Percentiles rank a stretch among this genome's conserved stretches.
These are phyloP conservation scores for Puccinellia tenuiflora DNA, from an alignment of 176 grass and related monocot genomes.

Conservation along the genomic window DNA sequence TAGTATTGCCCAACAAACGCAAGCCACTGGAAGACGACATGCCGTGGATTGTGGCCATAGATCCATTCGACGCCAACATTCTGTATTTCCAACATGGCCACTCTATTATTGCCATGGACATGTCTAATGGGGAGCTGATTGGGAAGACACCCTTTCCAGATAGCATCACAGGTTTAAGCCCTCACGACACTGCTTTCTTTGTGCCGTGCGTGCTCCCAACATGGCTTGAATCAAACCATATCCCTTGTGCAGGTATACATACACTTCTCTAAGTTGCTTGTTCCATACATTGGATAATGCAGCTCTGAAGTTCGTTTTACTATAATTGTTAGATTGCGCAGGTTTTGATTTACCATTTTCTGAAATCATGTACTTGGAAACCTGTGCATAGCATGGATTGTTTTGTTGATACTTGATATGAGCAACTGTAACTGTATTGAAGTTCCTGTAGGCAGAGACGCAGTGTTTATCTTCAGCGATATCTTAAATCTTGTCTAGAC, in stretches of 20 bases:
- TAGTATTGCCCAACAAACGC: not conserved
- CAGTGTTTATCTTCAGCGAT: not conserved
- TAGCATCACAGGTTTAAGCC: not conserved
- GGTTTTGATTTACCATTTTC: not conserved
- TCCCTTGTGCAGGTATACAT: not conserved
- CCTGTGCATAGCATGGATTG: not conserved
- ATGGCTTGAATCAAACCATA: not conserved
- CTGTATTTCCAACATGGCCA: not conserved
- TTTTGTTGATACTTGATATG: not conserved
- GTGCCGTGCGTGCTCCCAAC: not conserved
- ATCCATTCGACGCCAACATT: not conserved
- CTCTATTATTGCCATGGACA: not conserved
- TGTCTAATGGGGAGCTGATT: not conserved
- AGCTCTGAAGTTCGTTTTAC: not conserved
- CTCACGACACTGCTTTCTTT: not conserved
- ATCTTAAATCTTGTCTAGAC: not conserved
- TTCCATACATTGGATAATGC: not conserved
- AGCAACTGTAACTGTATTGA: not conserved
- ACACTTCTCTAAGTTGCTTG: not conserved
- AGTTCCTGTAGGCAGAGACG: not conserved
- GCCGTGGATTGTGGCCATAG: not conserved
- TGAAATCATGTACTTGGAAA: not conserved
- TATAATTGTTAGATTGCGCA: not conserved
- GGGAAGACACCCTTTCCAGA: not conserved
- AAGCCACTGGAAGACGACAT: not conserved